Percentiles rank a stretch among this genome's conserved stretches.
These are phyloP conservation scores for Gaertneriomyces sp. DNA, from an alignment of 192 early-diverging fungal genomes.

Conservation along the genomic window DNA sequence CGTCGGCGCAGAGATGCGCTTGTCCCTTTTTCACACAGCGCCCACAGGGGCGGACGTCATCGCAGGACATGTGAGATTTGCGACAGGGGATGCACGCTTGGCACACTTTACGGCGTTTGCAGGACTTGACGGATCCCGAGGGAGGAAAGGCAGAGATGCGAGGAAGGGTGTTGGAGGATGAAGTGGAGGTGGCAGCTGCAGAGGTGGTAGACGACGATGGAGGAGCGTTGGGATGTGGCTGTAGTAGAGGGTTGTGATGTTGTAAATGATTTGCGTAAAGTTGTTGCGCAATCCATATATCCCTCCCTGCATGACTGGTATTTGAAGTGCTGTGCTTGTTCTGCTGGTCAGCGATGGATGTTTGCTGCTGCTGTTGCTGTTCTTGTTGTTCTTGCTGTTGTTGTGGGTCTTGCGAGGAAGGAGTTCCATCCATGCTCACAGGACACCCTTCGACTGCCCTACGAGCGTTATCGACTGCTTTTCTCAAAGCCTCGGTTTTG, in stretches of 20 bases:
- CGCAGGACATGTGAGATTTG: constrained; percentile 81
- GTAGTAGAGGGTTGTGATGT: too few species aligned
- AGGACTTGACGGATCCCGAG: constrained; percentile 2
- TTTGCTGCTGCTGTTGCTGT: constrained; percentile 17
- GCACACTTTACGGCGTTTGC: constrained; percentile 47
- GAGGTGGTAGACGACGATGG: background rate
- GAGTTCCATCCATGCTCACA: constrained; percentile 12
- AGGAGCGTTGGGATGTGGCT: too few species aligned
- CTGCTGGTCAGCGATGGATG: too few species aligned
- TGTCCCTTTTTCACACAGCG: constrained; percentile 92
- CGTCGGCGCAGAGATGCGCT: constrained; percentile 89
- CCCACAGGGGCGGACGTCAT: constrained; percentile 83
- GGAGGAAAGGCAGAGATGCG: background rate
- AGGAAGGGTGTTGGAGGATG: background rate
- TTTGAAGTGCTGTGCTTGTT: too few species aligned
- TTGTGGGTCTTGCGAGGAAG: background rate
- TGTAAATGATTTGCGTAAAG: too few species aligned
- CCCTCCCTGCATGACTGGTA: too few species aligned
- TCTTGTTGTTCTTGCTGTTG: background rate
- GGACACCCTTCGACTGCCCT: constrained; percentile 27
- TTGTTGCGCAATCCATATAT: too few species aligned
- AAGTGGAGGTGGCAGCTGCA: background rate
- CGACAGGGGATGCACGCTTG: constrained; percentile 92
- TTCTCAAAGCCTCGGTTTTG: constrained; percentile 19
- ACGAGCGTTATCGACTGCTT: constrained; percentile 17